Evolutionary conservation across 139 green algal species (phyloP).

Genomic region (Picochlorum sp.): DNA sequence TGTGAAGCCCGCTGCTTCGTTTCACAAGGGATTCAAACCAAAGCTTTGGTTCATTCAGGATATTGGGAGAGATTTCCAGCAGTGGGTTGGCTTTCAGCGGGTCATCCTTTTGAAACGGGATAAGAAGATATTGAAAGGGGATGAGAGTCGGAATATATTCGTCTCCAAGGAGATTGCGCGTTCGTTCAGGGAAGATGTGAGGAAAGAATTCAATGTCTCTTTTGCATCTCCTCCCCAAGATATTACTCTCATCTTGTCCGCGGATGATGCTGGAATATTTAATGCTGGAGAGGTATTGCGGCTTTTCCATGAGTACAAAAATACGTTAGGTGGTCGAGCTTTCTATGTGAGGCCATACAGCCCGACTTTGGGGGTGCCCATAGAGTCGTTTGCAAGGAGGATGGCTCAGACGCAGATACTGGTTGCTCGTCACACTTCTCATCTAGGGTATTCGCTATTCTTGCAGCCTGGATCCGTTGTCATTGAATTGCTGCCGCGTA

Average conservation of each 20-base stretch:
- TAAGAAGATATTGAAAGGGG: background rate
- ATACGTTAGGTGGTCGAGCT: slow-evolving; percentile 5
- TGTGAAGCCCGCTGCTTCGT: background rate
- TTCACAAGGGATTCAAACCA: background rate
- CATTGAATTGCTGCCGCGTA: slow-evolving; percentile 77
- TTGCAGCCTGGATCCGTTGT: slow-evolving; percentile 37
- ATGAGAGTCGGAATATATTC: background rate
- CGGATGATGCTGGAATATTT: background rate
- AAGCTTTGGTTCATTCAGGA: slow-evolving; percentile 42
- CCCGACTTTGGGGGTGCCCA: slow-evolving; percentile 40
- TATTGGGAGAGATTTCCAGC: background rate
- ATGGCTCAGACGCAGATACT: slow-evolving; percentile 57
- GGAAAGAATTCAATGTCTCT: background rate
- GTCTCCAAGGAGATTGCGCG: background rate
- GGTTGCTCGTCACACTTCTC: slow-evolving; percentile 54
- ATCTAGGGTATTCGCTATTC: slow-evolving; percentile 59
- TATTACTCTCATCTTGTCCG: slow-evolving; percentile 38
- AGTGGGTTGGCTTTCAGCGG: slow-evolving; percentile 66
- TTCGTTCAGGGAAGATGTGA: background rate
- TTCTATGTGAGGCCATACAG: slow-evolving; percentile 35
- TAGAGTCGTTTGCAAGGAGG: slow-evolving; percentile 49
- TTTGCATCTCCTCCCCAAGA: slow-evolving; percentile 25
- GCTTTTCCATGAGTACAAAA: slow-evolving; percentile 35
- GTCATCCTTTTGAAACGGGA: slow-evolving; percentile 23
- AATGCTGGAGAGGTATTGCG: slow-evolving; percentile 34